Evolutionary conservation across 73 alveolate species (phyloP).

Genomic region (Tetrahymena elliotti): DNA sequence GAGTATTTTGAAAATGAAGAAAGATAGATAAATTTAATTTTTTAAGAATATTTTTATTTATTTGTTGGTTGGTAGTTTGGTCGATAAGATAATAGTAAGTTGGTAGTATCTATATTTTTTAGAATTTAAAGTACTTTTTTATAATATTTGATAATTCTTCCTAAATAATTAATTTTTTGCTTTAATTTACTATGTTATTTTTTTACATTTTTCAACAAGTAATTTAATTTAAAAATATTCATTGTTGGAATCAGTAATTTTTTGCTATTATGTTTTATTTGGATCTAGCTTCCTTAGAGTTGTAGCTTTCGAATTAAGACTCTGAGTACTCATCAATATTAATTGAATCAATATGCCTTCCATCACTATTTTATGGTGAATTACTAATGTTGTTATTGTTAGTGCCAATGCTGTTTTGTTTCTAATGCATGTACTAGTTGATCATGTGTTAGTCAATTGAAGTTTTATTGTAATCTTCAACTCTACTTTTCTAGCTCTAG

Average conservation of each 20-base stretch:
- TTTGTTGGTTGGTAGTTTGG: background rate
- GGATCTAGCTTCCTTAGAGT: background rate
- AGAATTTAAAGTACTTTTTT: background rate
- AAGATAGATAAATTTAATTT: background rate
- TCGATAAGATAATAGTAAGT: background rate
- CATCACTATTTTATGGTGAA: background rate
- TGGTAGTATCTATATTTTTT: background rate
- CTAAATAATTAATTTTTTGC: no score
- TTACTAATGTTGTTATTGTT: background rate
- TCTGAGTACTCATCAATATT: background rate
- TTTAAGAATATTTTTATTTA: no score
- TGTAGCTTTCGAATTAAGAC: background rate
- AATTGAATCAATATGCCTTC: background rate
- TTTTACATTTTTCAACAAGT: background rate
- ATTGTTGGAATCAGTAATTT: background rate
- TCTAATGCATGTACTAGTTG: background rate
- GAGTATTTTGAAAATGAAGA: background rate
- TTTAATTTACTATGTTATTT: background rate
- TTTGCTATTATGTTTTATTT: background rate
- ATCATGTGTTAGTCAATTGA: background rate
- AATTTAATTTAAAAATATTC: no score
- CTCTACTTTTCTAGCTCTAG: background rate
- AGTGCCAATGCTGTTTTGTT: background rate
- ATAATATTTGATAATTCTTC: background rate
- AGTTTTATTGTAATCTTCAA: background rate